Evolutionary conservation across 768 basidiomycete genomes (phyloP).

Genomic region (Serendipita sp.): DNA sequence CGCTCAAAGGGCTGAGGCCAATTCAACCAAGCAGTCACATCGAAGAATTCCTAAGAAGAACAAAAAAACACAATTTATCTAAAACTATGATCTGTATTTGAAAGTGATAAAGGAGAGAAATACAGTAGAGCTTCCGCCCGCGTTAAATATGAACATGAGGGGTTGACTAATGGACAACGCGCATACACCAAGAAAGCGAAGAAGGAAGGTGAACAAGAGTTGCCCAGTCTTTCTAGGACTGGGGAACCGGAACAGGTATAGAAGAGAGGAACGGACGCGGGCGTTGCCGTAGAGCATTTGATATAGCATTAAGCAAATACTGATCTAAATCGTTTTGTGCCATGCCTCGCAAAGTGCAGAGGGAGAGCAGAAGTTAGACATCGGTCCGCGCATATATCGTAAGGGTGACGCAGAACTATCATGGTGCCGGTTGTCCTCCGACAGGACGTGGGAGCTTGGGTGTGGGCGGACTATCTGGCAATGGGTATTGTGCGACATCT

Average conservation of each 20-base stretch:
- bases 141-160: too few species aligned
- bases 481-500: slow-evolving; percentile 69
- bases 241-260: background rate
- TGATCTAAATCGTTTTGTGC: too few species aligned
- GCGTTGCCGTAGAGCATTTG: too few species aligned
- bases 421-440: too few species aligned
- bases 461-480: slow-evolving; percentile 18
- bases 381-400: too few species aligned
- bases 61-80: background rate
- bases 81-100: background rate
- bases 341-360: too few species aligned
- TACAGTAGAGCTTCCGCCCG: background rate
- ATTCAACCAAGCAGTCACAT: background rate
- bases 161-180: too few species aligned
- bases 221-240: background rate
- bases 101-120: background rate
- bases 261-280: too few species aligned
- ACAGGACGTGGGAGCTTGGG: background rate
- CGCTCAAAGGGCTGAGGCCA: background rate
- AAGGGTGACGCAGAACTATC: too few species aligned
- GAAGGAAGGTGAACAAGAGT: background rate
- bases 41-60: background rate
- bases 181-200: background rate
- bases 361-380: too few species aligned
- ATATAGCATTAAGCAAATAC: too few species aligned